phyloP scores from a whole-genome alignment of 164 flowering plant species.

The Magnolia sinica region DNA sequence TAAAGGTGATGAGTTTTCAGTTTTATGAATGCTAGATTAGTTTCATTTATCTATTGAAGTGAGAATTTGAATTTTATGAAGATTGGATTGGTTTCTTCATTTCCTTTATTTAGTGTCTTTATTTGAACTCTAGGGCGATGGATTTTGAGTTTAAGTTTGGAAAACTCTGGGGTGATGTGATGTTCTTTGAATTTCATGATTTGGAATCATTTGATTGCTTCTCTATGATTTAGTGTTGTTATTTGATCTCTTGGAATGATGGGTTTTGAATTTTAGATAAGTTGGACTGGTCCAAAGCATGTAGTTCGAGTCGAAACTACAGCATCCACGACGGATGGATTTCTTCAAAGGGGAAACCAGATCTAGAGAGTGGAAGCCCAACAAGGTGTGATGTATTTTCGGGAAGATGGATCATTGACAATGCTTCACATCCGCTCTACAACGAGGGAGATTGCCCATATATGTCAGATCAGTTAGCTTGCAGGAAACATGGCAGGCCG shows the following conservation, averaged over 20 bases:
- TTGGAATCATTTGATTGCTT: not conserved
- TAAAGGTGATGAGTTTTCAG: not conserved
- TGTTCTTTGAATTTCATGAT: slow-evolving; percentile 3
- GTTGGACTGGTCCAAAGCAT: slow-evolving; percentile 66
- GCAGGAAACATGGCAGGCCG: slow-evolving; percentile 78
- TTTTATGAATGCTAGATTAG: not conserved
- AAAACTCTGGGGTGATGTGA: too few species aligned
- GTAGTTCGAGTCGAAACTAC: slow-evolving; percentile 48
- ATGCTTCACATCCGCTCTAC: slow-evolving; percentile 65
- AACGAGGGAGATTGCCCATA: slow-evolving; percentile 79
- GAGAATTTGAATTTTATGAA: not conserved
- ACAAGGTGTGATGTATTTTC: slow-evolving; percentile 71
- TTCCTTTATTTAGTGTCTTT: not conserved
- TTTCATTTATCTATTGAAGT: not conserved
- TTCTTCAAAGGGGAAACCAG: slow-evolving; percentile 8
- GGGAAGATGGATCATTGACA: slow-evolving; percentile 85
- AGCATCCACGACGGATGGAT: slow-evolving; percentile 35
- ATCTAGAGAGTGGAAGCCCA: slow-evolving; percentile 14
- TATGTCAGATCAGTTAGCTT: slow-evolving; percentile 96
- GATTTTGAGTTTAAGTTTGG: not conserved
- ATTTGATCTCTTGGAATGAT: slow-evolving; percentile 1
- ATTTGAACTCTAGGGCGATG: not conserved
- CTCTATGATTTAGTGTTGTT: not conserved
- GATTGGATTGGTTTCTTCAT: slow-evolving; percentile 3
- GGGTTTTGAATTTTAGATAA: slow-evolving; percentile 26